Conservation (phyloP, 169 alveolate species). For the Plasmodium fragile region DNA sequence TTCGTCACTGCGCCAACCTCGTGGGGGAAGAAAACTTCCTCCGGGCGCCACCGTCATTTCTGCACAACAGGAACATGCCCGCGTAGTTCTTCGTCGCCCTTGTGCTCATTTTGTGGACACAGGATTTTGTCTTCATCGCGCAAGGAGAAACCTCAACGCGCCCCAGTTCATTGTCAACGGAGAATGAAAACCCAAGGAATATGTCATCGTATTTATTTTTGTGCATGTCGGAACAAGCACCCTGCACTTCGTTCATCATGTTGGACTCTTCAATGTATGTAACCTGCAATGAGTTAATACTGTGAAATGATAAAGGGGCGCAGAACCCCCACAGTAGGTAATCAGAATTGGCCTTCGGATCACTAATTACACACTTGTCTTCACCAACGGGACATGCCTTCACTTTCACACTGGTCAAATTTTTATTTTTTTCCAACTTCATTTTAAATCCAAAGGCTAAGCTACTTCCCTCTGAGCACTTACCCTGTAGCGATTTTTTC, state of each 20-base stretch:
- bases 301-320: constrained; percentile 36
- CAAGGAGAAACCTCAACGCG: constrained; percentile 22
- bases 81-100: not conserved
- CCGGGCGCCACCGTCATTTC: constrained; percentile 20
- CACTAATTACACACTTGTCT: constrained; percentile 17
- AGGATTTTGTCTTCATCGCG: not conserved
- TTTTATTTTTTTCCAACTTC: constrained; percentile 25
- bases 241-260: constrained; percentile 13
- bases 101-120: constrained; percentile 7
- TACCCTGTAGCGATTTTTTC: not conserved
- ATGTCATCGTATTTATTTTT: constrained; percentile 51
- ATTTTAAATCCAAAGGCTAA: constrained; percentile 53
- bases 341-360: constrained; percentile 30
- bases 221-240: constrained; percentile 41
- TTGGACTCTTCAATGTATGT: constrained; percentile 21
- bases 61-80: constrained; percentile 52
- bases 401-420: constrained; percentile 25
- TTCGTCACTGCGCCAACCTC: not conserved
- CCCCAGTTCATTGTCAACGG: constrained; percentile 27
- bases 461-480: constrained; percentile 42
- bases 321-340: constrained; percentile 71
- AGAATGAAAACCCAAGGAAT: constrained; percentile 55
- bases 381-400: constrained; percentile 55
- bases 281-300: constrained; percentile 28
- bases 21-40: constrained; percentile 13